Evolutionary conservation across 768 basidiomycete species (phyloP).

Genomic region (Psilocybe tampanensis): DNA sequence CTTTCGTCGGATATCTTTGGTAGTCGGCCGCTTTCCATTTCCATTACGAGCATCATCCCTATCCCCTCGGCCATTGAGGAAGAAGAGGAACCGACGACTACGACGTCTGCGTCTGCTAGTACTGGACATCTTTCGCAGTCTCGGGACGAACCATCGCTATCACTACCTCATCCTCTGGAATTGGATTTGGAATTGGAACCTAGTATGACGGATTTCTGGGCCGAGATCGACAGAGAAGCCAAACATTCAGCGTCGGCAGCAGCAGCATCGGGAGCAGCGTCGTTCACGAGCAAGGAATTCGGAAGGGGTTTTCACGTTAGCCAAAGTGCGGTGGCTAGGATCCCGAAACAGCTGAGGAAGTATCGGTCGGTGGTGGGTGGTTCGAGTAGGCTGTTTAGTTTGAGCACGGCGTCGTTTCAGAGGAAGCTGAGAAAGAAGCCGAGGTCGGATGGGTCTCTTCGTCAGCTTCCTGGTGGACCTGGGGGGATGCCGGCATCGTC

Average conservation of each 20-base stretch:
- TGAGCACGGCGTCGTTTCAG: conserved; percentile 34
- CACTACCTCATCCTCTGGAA: too few relatives aligned
- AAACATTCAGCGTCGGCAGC: conserved; percentile 19
- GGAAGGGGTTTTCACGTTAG: conserved; percentile 19
- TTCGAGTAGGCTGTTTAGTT: conserved; percentile 28
- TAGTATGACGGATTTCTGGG: conserved; percentile 41
- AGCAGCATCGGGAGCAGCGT: conserved; percentile 14
- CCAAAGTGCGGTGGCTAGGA: too few relatives aligned
- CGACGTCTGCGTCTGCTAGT: conserved; percentile 12
- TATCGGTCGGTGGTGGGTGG: conserved; percentile 37
- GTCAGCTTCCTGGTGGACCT: conserved; percentile 12
- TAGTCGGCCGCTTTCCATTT: conserved; percentile 5
- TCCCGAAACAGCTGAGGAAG: conserved; percentile 35
- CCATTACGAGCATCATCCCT: conserved; percentile 6
- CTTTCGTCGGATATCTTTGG: conserved; percentile 13
- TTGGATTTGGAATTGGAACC: conserved; percentile 12
- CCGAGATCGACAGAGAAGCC: conserved; percentile 45
- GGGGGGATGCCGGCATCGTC: too few relatives aligned
- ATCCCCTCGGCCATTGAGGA: conserved; percentile 15
- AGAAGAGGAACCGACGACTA: conserved; percentile 17
- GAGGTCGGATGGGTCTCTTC: conserved; percentile 35
- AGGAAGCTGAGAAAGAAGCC: conserved; percentile 44
- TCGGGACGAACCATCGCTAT: not conserved
- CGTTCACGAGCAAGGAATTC: conserved; percentile 23
- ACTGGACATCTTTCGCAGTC: not conserved